phyloP scores from a whole-genome alignment of 169 alveolate genomes.

The Plasmodium coatneyi region DNA sequence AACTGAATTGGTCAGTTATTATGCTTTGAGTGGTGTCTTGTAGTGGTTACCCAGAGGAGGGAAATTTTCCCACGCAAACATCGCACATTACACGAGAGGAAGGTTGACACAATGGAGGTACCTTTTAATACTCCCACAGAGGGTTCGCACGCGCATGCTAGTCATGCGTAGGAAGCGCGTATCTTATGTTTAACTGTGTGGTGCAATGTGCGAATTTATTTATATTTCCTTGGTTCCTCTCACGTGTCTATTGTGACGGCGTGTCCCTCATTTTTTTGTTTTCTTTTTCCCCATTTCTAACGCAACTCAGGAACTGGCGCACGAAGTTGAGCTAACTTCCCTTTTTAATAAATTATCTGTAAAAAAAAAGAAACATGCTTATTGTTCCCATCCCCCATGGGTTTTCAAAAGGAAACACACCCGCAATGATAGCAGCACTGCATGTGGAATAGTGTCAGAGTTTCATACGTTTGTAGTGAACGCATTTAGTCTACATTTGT shows the following conservation, averaged over 20 bases:
- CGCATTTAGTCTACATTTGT: not conserved
- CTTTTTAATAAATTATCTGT: constrained; percentile 68
- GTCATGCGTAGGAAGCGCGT: not conserved
- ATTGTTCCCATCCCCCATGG: not conserved
- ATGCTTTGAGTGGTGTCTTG: not conserved
- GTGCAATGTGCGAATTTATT: not conserved
- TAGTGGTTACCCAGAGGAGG: not conserved
- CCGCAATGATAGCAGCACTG: not conserved
- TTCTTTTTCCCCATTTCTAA: not conserved
- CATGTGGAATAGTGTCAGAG: not conserved
- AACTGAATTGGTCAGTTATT: not conserved
- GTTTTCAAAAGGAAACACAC: not conserved
- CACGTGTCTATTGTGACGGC: not conserved
- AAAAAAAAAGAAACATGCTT: not conserved
- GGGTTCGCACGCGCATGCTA: not conserved
- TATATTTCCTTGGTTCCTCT: not conserved
- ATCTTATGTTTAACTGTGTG: not conserved
- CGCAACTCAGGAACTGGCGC: constrained; percentile 20
- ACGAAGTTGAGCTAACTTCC: constrained; percentile 48
- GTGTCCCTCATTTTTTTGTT: not conserved
- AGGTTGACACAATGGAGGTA: not conserved
- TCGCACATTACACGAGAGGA: not conserved
- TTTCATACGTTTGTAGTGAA: not conserved
- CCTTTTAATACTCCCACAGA: not conserved
- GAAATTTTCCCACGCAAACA: not conserved